Evolutionary conservation across 768 basidiomycete genomes (phyloP).

Genomic region (Mycena olivaceomarginata): DNA sequence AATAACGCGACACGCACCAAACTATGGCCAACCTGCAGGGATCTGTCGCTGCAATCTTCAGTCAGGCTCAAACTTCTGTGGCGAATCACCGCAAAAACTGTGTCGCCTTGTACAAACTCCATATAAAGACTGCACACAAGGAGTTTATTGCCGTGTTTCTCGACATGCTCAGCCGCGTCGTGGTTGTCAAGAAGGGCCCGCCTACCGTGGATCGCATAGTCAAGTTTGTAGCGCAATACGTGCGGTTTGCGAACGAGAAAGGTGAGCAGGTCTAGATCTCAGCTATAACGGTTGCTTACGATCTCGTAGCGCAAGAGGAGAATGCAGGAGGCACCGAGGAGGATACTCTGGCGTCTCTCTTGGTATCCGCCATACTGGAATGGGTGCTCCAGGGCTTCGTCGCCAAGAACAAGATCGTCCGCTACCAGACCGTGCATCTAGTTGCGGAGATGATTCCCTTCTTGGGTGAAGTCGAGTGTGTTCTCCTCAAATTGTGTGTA

Average conservation of each 20-base stretch:
- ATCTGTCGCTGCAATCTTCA: slow-evolving; percentile 71
- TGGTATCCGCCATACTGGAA: slow-evolving; percentile 79
- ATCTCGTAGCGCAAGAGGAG: slow-evolving; percentile 44
- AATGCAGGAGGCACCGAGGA: slow-evolving; percentile 69
- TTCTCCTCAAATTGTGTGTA: slow-evolving; percentile 37
- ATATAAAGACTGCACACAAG: slow-evolving; percentile 72
- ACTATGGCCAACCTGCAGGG: slow-evolving; percentile 50
- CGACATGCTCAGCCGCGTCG: slow-evolving; percentile 81
- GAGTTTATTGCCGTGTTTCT: slow-evolving; percentile 87
- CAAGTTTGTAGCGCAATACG: slow-evolving; percentile 91
- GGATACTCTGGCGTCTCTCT: slow-evolving; percentile 82
- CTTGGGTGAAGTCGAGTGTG: slow-evolving; percentile 93
- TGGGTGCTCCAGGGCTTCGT: slow-evolving; percentile 89
- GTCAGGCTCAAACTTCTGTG: slow-evolving; percentile 85
- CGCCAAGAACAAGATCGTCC: slow-evolving; percentile 93
- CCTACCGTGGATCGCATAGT: slow-evolving; percentile 87
- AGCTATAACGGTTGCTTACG: slow-evolving; percentile 25
- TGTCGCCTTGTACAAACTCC: slow-evolving; percentile 90
- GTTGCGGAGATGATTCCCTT: slow-evolving; percentile 92
- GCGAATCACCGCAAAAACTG: slow-evolving; percentile 97
- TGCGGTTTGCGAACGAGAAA: slow-evolving; percentile 89
- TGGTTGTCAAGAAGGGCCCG: slow-evolving; percentile 92
- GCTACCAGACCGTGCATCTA: slow-evolving; percentile 87
- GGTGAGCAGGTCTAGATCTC: slow-evolving; percentile 67
- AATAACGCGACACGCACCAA: no score